Conservation (phyloP, 2,329 filamentous ascomycete genomes). For the Cytospora paraplurivora region DNA sequence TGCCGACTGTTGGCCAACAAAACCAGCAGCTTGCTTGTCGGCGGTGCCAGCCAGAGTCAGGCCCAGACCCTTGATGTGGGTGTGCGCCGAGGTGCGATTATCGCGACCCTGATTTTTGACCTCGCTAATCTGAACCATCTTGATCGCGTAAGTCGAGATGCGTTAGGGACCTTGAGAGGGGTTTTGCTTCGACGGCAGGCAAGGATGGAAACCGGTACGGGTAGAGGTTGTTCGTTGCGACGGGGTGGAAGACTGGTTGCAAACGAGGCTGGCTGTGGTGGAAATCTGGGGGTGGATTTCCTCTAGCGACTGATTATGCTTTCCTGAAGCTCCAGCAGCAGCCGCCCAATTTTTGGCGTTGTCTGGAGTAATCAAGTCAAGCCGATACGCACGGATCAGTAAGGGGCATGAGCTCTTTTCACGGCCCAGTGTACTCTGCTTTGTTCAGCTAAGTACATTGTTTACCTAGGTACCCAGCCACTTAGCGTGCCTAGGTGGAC, state of each 20-base stretch:
- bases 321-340: slow-evolving; percentile 33
- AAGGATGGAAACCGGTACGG: not conserved
- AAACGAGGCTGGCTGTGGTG: slow-evolving; percentile 19
- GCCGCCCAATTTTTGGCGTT: slow-evolving; percentile 23
- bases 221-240: slow-evolving; percentile 25
- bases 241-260: slow-evolving; percentile 18
- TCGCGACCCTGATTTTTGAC: slow-evolving; percentile 94
- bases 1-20: slow-evolving; percentile 84
- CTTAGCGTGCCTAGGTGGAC: too few species aligned
- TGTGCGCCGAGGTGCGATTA: slow-evolving; percentile 94
- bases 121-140: slow-evolving; percentile 89
- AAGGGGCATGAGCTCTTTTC: slow-evolving; percentile 1
- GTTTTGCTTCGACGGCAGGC: not conserved
- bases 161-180: not conserved
- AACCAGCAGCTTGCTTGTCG: slow-evolving; percentile 77
- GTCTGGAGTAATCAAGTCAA: not conserved
- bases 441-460: not conserved
- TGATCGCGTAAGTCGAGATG: slow-evolving; percentile 38
- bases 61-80: slow-evolving; percentile 95
- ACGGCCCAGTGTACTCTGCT: not conserved
- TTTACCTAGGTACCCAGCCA: not conserved
- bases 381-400: slow-evolving; percentile 13
- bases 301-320: not conserved
- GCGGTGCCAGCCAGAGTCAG: slow-evolving; percentile 83
- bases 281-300: slow-evolving; percentile 14